phyloP scores from a whole-genome alignment of 148 eudicot species.

The Limonium bicolor region DNA sequence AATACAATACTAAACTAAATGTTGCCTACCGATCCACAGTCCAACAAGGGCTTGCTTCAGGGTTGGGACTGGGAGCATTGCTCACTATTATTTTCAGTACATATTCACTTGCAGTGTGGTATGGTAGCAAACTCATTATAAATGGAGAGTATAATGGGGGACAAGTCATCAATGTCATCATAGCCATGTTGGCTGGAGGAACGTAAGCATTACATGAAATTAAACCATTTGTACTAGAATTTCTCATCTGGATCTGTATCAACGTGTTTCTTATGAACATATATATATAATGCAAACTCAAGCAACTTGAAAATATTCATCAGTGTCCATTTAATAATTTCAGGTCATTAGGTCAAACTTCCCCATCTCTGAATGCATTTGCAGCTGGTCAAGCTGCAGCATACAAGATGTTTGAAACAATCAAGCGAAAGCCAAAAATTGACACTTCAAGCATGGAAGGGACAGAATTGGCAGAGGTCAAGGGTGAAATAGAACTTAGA shows the following conservation, averaged over 20 bases:
- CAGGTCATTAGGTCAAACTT: constrained; percentile 25
- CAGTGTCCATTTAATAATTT: background rate
- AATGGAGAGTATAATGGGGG: constrained; percentile 24
- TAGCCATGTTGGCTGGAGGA: constrained; percentile 26
- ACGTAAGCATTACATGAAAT: constrained; percentile 14
- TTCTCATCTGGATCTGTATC: too few relatives aligned
- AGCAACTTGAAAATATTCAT: too few relatives aligned
- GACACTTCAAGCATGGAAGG: constrained; percentile 14
- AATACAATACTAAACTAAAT: constrained; percentile 17
- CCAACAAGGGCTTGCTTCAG: constrained; percentile 30
- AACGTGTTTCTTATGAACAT: too few relatives aligned
- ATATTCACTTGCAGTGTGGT: constrained; percentile 41
- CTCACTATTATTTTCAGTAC: constrained; percentile 16
- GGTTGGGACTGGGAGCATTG: constrained; percentile 23
- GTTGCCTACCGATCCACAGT: constrained; percentile 29
- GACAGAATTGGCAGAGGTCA: constrained; percentile 10
- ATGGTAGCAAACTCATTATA: constrained; percentile 29
- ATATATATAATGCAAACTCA: too few relatives aligned
- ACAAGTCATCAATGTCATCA: constrained; percentile 19
- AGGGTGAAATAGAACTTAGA: constrained; percentile 18
- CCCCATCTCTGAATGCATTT: constrained; percentile 21
- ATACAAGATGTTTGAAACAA: constrained; percentile 22
- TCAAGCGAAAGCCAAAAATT: constrained; percentile 13
- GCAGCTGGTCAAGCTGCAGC: constrained; percentile 24
- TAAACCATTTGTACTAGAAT: too few relatives aligned